These are phyloP conservation scores for Pezicula radicicola DNA, from an alignment of 2,329 filamentous ascomycete species.

Conservation along the genomic window DNA sequence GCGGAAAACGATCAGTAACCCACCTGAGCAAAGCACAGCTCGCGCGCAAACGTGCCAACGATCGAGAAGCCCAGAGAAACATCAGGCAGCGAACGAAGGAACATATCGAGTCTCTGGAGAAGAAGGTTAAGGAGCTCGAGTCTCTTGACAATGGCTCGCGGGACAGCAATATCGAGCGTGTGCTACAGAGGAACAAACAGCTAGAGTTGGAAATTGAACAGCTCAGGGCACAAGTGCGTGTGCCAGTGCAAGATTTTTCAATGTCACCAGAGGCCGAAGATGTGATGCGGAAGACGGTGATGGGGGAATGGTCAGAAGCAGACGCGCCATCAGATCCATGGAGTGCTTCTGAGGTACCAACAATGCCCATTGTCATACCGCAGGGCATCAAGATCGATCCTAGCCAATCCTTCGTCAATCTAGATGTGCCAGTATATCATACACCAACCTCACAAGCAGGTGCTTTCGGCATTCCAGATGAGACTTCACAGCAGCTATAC, in stretches of 20 bases:
- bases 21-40: constrained; percentile 86
- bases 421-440: not conserved
- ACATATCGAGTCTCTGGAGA: constrained; percentile 55
- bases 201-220: constrained; percentile 25
- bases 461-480: constrained; percentile 13
- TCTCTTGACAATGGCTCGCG: constrained; percentile 29
- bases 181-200: constrained; percentile 26
- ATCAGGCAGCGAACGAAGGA: constrained; percentile 84
- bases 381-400: constrained; percentile 1
- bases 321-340: constrained; percentile 4
- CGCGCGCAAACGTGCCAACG: constrained; percentile 85
- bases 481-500: constrained; percentile 14
- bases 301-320: constrained; percentile 17
- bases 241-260: constrained; percentile 7
- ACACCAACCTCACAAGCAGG: not conserved
- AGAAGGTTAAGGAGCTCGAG: constrained; percentile 27
- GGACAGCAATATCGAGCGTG: constrained; percentile 41
- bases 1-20: constrained; percentile 73
- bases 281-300: constrained; percentile 1
- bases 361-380: not conserved
- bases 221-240: constrained; percentile 19
- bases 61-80: constrained; percentile 84
- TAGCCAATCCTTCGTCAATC: not conserved
- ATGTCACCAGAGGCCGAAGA: constrained; percentile 5
- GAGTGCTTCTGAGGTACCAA: not conserved